Conservation (phyloP, 148 eudicot species). For the Nepenthes gracilis region DNA sequence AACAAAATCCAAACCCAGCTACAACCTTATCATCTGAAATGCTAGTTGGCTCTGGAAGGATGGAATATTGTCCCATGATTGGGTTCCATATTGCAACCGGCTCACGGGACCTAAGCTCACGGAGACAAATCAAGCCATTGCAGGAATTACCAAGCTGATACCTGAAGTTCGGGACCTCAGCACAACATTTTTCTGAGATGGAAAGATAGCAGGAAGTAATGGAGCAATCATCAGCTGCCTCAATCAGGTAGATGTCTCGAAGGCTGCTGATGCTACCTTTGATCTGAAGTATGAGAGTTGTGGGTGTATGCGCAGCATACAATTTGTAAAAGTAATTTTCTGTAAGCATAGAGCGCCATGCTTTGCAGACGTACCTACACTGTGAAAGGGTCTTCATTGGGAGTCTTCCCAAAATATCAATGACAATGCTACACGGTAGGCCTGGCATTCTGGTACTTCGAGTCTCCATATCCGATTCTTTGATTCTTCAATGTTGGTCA, state of each 20-base stretch:
- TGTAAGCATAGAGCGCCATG: slow-evolving; percentile 24
- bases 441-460: slow-evolving; percentile 3
- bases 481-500: background rate
- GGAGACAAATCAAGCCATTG: slow-evolving; percentile 30
- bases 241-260: slow-evolving; percentile 8
- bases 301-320: slow-evolving; percentile 13
- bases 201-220: slow-evolving; percentile 2
- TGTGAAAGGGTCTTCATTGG: slow-evolving; percentile 19
- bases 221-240: slow-evolving; percentile 5
- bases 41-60: slow-evolving; percentile 12
- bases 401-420: slow-evolving; percentile 30
- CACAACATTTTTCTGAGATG: background rate
- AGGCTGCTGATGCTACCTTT: slow-evolving; percentile 12
- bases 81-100: slow-evolving; percentile 29
- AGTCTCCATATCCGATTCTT: slow-evolving; percentile 1
- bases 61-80: slow-evolving; percentile 15
- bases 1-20: slow-evolving; percentile 25
- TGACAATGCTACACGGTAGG: slow-evolving; percentile 23
- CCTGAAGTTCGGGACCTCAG: slow-evolving; percentile 5
- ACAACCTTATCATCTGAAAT: slow-evolving; percentile 11
- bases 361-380: slow-evolving; percentile 37
- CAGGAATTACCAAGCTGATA: slow-evolving; percentile 29
- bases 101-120: slow-evolving; percentile 13
- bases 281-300: slow-evolving; percentile 14
- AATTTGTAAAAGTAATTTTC: slow-evolving; percentile 19